Evolutionary conservation across 129 eudicot genomes (phyloP), one percentile per base, ranked within the genome.

Genomic region (Artemisia tridentata): DNA sequence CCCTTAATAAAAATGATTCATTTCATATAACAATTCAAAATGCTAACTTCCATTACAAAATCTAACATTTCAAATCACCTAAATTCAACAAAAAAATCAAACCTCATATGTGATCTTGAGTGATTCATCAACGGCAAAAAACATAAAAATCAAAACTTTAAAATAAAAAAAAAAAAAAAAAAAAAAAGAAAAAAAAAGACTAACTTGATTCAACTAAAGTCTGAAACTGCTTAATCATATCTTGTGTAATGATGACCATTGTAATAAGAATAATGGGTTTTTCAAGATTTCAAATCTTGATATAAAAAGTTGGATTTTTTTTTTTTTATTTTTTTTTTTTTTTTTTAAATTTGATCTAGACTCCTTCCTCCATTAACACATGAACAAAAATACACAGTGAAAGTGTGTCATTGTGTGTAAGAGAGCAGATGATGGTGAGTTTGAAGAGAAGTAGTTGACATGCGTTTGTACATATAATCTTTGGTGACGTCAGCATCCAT

Each of bases 51-150:
- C 34, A 29, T 4, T 29, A 4, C 34, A 29, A 4, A 29, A 29
- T 29, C 6, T 29, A 29, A 29, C 6, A 29, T 3, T 29, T 3
- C 34, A 29, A 29, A 71, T 78, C 77, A 12, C 51, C 25, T 45
- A 34, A 12, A 72, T 69, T 51, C 48, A 53, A 63, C 13, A 63
- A 19, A n/a, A 73, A 61, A 74, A 72, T 34, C 76, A 41, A 72
- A 92, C 98, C 98, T 89, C 75, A 50, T 85, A 89, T 72, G 88
- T 60, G 58, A 68, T 81, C 88, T 86, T 83, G 55, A 85, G 83
- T 78, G 90, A 78, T 78, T 89, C 96, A 52, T 85, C 92, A 82
- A 80, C 98, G 89, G 96, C 88, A 73, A 53, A 31, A 80, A 64
- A 72, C 6, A 29, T 4, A 29, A 29, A 18, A 47, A 29, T 60